A percentile compares a stretch with the other conserved stretches of the same genome.
phyloP scores from a whole-genome alignment of 331 rosid species.

The Malus hybrid region DNA sequence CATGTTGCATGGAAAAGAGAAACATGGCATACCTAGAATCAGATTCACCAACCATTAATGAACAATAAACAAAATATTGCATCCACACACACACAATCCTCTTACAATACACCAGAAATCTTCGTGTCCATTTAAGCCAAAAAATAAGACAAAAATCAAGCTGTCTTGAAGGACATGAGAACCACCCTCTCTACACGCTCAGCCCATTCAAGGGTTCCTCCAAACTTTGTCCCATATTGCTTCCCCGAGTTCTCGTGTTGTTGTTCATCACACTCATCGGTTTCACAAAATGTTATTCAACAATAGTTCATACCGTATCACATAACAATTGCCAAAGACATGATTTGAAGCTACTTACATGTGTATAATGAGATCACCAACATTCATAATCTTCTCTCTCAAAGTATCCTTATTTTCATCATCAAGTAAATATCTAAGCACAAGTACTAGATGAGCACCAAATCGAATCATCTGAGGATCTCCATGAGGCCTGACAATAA shows the following conservation, averaged over 20 bases:
- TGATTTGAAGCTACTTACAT: conserved; percentile 55
- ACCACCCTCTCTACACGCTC: neutral
- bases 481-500: conserved; percentile 64
- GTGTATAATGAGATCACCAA: conserved; percentile 92
- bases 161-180: neutral
- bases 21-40: conserved; percentile 83
- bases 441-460: conserved; percentile 97
- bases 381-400: conserved; percentile 68
- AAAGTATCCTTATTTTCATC: conserved; percentile 73
- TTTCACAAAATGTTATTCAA: neutral
- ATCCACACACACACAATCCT: neutral
- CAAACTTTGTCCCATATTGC: neutral
- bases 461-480: conserved; percentile 98
- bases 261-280: neutral
- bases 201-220: neutral
- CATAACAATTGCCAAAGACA: neutral
- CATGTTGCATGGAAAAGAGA: conserved; percentile 90
- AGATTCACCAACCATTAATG: conserved; percentile 5
- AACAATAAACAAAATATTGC: conserved; percentile 12
- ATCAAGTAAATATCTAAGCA: conserved; percentile 73
- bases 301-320: neutral
- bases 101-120: neutral
- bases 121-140: neutral
- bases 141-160: neutral
- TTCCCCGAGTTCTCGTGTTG: neutral